Evolutionary conservation across 2,329 filamentous ascomycete genomes (phyloP).

Genomic region (Diaporthe eres): DNA sequence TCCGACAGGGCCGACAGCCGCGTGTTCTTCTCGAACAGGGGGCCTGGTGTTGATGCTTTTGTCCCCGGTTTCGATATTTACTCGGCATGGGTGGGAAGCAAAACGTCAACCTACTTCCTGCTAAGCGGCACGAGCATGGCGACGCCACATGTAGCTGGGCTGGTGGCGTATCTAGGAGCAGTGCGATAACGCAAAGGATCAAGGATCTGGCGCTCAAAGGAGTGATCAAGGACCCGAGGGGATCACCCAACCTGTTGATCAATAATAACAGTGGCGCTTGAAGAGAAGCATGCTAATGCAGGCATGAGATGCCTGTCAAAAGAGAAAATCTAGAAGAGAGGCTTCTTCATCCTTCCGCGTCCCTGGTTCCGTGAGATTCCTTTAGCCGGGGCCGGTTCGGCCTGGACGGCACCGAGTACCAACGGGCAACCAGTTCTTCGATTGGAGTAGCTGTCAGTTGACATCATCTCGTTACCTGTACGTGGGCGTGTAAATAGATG

Average conservation of each 20-base stretch:
- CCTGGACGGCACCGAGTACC: conserved; percentile 7
- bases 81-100: neutral
- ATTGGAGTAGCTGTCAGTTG: neutral
- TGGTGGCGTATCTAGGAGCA: neutral
- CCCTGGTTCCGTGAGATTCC: neutral
- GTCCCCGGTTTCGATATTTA: neutral
- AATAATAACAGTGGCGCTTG: neutral
- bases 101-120: neutral
- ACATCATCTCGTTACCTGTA: conserved; percentile 16
- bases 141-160: neutral
- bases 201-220: neutral
- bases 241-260: neutral
- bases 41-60: neutral
- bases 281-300: neutral
- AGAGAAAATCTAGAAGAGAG: neutral
- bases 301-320: neutral
- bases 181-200: neutral
- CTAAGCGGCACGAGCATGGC: neutral
- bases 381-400: conserved; percentile 3
- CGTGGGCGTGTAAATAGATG: neutral
- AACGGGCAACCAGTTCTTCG: neutral
- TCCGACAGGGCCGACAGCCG: neutral
- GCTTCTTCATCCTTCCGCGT: neutral
- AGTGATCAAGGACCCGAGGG: neutral
- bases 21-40: neutral